Conservation (phyloP, 257 asterid species). For the Cruciata laevipes region DNA sequence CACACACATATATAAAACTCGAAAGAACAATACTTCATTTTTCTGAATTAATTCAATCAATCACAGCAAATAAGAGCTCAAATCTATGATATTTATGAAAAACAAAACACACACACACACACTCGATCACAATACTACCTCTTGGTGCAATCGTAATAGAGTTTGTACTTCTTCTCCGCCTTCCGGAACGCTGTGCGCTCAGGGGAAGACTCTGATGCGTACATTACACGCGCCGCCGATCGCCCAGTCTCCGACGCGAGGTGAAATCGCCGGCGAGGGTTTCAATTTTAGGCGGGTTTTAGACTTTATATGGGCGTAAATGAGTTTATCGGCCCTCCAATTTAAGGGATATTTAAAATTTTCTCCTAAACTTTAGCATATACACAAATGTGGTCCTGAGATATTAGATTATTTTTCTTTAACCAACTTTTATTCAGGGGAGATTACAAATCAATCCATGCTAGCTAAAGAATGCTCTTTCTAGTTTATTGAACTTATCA, state of each 20-base stretch:
- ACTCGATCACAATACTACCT: conserved; percentile 35
- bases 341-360: not conserved
- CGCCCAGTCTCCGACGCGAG: not conserved
- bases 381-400: not conserved
- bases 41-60: too few relatives aligned
- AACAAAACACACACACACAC: not conserved
- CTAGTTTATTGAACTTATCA: too few relatives aligned
- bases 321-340: not conserved
- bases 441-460: too few relatives aligned
- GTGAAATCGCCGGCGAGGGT: not conserved
- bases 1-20: too few relatives aligned
- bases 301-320: not conserved
- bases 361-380: not conserved
- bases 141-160: conserved; percentile 64
- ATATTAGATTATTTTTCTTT: too few relatives aligned
- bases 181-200: conserved; percentile 84
- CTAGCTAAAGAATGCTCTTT: too few relatives aligned
- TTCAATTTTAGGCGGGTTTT: not conserved
- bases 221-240: conserved; percentile 31
- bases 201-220: conserved; percentile 37
- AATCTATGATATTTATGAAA: not conserved
- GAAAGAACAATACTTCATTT: too few relatives aligned
- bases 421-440: too few relatives aligned
- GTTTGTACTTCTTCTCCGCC: conserved; percentile 88
- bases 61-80: not conserved